Percentiles rank a stretch among this genome's conserved stretches.
phyloP scores from a whole-genome alignment of 2,329 filamentous ascomycete genomes.

The Macrophomina phaseolina region DNA sequence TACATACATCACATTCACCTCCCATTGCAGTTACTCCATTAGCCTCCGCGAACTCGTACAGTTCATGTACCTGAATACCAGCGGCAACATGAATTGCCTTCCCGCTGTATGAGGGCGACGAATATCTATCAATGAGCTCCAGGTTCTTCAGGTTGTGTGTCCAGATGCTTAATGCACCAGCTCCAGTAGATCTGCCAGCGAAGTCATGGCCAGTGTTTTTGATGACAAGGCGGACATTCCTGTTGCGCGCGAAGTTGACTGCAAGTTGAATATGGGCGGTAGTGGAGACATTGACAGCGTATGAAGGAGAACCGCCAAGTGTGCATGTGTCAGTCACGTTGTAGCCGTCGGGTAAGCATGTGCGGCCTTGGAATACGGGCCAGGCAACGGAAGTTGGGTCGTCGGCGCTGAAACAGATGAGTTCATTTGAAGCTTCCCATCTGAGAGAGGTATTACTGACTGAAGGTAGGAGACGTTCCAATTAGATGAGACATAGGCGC shows the following conservation, averaged over 20 bases:
- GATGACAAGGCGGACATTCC: conserved; percentile 42
- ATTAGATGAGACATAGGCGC: conserved; percentile 33
- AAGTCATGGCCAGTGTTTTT: conserved; percentile 47
- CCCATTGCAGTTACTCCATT: conserved; percentile 35
- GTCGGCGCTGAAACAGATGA: conserved; percentile 48
- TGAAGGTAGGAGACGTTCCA: conserved; percentile 39
- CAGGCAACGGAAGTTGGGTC: conserved; percentile 31
- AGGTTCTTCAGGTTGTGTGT: conserved; percentile 45
- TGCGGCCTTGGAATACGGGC: conserved; percentile 43
- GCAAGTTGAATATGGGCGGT: conserved; percentile 33
- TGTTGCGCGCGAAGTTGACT: conserved; percentile 37
- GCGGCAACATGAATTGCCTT: conserved; percentile 39
- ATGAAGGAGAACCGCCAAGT: neutral
- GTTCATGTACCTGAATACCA: conserved; percentile 41
- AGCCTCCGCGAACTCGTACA: conserved; percentile 33
- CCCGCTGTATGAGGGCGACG: conserved; percentile 35
- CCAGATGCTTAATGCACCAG: conserved; percentile 42
- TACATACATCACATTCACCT: conserved; percentile 35
- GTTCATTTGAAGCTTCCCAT: conserved; percentile 29
- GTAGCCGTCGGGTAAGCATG: conserved; percentile 30
- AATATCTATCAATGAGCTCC: conserved; percentile 39
- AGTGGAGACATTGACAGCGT: conserved; percentile 27
- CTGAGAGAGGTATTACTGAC: conserved; percentile 38
- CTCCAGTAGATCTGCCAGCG: conserved; percentile 43
- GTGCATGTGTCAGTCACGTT: conserved; percentile 32